Evolutionary conservation across 345 rosid genomes (phyloP), one percentile per base, ranked within the genome.

Genomic region (Heritiera littoralis): DNA sequence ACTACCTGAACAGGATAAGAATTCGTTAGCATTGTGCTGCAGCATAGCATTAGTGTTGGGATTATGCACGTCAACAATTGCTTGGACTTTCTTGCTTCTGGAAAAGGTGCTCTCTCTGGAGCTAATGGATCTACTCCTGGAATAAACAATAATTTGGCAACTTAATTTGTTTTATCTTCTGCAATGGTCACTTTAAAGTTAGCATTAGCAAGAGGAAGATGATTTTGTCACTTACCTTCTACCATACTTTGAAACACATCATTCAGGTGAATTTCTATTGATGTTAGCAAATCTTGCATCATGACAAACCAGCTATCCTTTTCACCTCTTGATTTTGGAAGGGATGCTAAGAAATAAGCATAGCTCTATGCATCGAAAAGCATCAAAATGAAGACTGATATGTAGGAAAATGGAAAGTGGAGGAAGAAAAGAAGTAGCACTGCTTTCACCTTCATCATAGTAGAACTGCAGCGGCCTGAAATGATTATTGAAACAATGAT

Each of bases 281-380:
- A 54, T 11, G 49, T 40, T 55, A 55, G 63, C 38, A 73, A 38
- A 73, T 56, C 77, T 55, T 73, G 30, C 77, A 73, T 73, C 77
- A 73, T 73, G 15, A 56, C 48, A 55, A 18, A 56, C 77, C 65
- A 73, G 77, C 77, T 73, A 73, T 54, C 77, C 32, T 55, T 73
- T 32, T 73, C 65, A 14, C 77, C 77, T 73, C 65, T 73, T 23
- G 77, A 55, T 56, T 73, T 73, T 11, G 77, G 77, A 73, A 73
- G 65, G 17, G 77, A 54, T 73, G 65, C 75, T 32, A 71, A 30
- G 58, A 48, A 70, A 70, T 48, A 70, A 49, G 74, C 58, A 48
- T 48, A 70, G 20, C 58, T 70, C 74, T 70, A 49, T 49, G 48
- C 74, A 49, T 48, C 5, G 40, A 28, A 48, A 70, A 70, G 9